Conservation (phyloP, 108 stramenopile species). For the Fistulifera pelliculosa region DNA sequence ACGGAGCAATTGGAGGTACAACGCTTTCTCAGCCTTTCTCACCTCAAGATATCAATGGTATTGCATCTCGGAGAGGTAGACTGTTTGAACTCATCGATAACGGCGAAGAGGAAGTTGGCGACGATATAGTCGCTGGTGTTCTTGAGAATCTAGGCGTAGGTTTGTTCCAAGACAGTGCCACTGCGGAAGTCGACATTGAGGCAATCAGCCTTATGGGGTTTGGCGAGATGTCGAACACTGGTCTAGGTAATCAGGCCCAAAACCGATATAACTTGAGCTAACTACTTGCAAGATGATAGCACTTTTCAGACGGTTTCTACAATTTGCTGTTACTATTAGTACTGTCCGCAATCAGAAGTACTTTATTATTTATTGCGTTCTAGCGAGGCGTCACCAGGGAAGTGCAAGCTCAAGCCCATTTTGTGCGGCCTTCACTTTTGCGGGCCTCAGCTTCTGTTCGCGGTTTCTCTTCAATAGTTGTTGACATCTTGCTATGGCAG, state of each 20-base stretch:
- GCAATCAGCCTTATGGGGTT: conserved; percentile 78
- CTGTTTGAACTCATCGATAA: conserved; percentile 80
- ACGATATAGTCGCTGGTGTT: conserved; percentile 71
- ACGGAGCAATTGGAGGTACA: too few relatives aligned
- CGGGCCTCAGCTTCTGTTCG: conserved; percentile 1
- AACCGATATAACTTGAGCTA: too few relatives aligned
- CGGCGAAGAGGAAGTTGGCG: conserved; percentile 43
- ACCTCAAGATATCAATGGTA: conserved; percentile 1
- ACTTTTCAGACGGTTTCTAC: too few relatives aligned
- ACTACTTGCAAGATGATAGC: too few relatives aligned
- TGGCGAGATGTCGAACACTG: too few relatives aligned
- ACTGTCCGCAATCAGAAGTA: too few relatives aligned
- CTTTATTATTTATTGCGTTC: too few relatives aligned
- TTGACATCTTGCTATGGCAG: background rate
- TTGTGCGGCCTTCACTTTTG: background rate
- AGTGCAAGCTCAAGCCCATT: conserved; percentile 11
- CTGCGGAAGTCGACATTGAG: conserved; percentile 71
- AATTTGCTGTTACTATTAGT: too few relatives aligned
- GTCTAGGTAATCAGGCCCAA: too few relatives aligned
- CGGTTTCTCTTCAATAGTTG: conserved; percentile 4
- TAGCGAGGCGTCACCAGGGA: conserved; percentile 3
- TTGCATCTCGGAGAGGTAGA: conserved; percentile 47
- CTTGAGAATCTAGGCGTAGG: conserved; percentile 54
- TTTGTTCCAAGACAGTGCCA: conserved; percentile 40
- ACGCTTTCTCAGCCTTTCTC: background rate